Conservation (phyloP, 2,329 filamentous ascomycete species). For the Bipolaris sorokiniana region DNA sequence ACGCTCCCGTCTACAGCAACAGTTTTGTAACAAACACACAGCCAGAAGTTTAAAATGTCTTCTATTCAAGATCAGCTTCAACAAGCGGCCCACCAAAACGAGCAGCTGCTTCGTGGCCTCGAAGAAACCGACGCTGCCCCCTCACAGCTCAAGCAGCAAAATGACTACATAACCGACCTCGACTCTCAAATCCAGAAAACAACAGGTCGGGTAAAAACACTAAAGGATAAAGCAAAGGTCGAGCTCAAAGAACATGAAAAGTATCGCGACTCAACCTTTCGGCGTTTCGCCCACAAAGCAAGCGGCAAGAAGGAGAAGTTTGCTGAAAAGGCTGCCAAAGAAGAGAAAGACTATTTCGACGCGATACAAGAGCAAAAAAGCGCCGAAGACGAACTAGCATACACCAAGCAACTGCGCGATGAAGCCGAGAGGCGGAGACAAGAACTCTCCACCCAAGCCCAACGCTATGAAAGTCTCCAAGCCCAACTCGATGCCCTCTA, state of each 20-base stretch:
- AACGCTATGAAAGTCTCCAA: constrained; percentile 31
- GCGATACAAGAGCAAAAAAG: constrained; percentile 42
- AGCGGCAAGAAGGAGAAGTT: constrained; percentile 37
- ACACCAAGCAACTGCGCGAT: constrained; percentile 29
- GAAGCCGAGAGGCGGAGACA: constrained; percentile 32
- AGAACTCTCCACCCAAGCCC: constrained; percentile 22
- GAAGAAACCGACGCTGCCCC: constrained; percentile 39
- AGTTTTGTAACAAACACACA: neutral
- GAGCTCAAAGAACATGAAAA: constrained; percentile 44
- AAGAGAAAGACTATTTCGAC: constrained; percentile 46
- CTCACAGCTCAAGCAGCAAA: constrained; percentile 40
- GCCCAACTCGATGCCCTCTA: constrained; percentile 39
- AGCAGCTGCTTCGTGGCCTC: constrained; percentile 33
- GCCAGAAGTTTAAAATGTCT: constrained; percentile 21
- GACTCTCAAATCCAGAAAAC: constrained; percentile 29
- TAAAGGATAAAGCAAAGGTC: constrained; percentile 25
- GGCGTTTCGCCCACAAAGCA: constrained; percentile 43
- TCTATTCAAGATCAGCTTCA: constrained; percentile 35
- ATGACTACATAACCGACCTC: constrained; percentile 38
- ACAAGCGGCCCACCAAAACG: constrained; percentile 34
- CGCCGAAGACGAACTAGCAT: constrained; percentile 40
- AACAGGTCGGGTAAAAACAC: constrained; percentile 22
- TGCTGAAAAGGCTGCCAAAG: constrained; percentile 42
- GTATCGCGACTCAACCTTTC: constrained; percentile 42
- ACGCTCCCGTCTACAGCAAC: neutral